Conservation (phyloP, 768 basidiomycete species). For the Phlebiopsis gigantea region DNA sequence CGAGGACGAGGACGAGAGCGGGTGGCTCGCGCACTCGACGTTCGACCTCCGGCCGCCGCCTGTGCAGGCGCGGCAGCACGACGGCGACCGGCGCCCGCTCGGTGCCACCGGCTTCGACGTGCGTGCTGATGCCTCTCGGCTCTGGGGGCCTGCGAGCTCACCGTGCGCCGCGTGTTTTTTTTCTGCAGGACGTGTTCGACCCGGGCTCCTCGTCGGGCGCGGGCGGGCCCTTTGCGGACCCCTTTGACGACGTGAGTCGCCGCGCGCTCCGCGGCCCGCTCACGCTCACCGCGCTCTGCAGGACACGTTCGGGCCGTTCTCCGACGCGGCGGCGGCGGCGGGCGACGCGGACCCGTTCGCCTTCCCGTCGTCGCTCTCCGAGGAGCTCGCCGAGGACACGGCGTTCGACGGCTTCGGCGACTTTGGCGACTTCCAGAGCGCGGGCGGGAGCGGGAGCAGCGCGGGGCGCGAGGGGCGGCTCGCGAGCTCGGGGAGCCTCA, state of each 20-base stretch:
- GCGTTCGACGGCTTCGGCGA: conserved; percentile 61
- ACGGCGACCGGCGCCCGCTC: conserved; percentile 26
- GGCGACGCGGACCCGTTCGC: conserved; percentile 50
- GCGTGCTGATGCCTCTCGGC: background rate
- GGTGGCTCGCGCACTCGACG: conserved; percentile 77
- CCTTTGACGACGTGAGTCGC: conserved; percentile 41
- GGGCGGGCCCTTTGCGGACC: conserved; percentile 22
- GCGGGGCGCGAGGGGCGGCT: conserved; percentile 22
- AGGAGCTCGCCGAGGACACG: conserved; percentile 53
- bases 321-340: conserved; percentile 48
- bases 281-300: background rate
- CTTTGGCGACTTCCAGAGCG: conserved; percentile 75
- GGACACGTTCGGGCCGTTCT: conserved; percentile 60
- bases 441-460: conserved; percentile 38
- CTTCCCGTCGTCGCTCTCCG: conserved; percentile 43
- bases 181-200: conserved; percentile 26
- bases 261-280: background rate
- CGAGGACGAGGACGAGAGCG: conserved; percentile 66
- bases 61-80: conserved; percentile 20
- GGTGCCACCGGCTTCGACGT: conserved; percentile 27
- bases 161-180: background rate
- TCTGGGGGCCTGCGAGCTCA: background rate
- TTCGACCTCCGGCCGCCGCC: conserved; percentile 39
- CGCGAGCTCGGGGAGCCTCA: conserved; percentile 19
- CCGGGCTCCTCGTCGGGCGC: conserved; percentile 14